Evolutionary conservation across 2,329 filamentous ascomycete genomes (phyloP).

Genomic region (Pseudocercospora pini-densiflorae): DNA sequence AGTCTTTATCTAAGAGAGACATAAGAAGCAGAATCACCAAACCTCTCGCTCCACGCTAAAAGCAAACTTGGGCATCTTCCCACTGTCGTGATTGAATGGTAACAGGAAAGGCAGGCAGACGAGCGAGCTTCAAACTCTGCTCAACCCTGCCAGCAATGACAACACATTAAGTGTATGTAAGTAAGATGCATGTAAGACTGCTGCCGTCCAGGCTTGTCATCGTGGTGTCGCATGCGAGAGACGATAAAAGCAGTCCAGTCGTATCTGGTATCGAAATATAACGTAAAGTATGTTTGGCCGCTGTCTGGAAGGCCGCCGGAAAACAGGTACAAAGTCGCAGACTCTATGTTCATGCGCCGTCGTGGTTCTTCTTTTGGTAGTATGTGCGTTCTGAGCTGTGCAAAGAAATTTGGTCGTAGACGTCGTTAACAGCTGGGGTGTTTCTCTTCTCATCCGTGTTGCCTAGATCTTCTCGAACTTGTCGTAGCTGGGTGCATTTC

Average conservation of each 20-base stretch:
- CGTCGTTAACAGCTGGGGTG: constrained; percentile 30
- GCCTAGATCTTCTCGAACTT: constrained; percentile 22
- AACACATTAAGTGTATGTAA: constrained; percentile 21
- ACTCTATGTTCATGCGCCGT: constrained; percentile 24
- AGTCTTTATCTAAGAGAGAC: not conserved
- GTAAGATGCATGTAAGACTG: constrained; percentile 4
- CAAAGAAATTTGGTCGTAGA: constrained; percentile 28
- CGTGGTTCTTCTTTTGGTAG: constrained; percentile 6
- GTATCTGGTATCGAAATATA: constrained; percentile 13
- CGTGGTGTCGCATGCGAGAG: constrained; percentile 2
- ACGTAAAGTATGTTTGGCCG: not conserved
- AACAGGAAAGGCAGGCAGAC: not conserved
- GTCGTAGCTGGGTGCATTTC: constrained; percentile 26
- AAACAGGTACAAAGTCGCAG: constrained; percentile 25
- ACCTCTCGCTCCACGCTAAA: not conserved
- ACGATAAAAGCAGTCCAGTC: not conserved
- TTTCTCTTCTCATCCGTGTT: constrained; percentile 10
- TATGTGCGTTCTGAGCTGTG: constrained; percentile 19
- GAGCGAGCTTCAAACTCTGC: not conserved
- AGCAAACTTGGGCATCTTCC: not conserved
- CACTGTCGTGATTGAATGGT: constrained; percentile 1
- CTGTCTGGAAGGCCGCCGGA: constrained; percentile 4
- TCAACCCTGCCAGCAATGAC: constrained; percentile 22
- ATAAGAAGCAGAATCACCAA: constrained; percentile 5
- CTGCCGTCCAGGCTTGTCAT: constrained; percentile 9